Evolutionary conservation across 1,139 yeast genomes (phyloP).

Genomic region (Meyerozyma sp.): DNA sequence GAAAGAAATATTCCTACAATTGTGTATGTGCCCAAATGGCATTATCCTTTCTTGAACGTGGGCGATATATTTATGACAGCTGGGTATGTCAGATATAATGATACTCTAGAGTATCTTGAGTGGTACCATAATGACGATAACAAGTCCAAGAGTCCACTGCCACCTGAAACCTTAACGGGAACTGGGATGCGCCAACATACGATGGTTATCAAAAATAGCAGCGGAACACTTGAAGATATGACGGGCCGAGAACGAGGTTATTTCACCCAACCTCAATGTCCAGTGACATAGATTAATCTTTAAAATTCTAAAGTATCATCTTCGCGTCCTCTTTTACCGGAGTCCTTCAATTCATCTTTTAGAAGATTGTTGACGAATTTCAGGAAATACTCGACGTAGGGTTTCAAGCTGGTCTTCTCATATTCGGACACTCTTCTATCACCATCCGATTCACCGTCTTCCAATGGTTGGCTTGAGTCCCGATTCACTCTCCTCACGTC

Average conservation of each 20-base stretch:
- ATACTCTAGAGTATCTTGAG: constrained; percentile 49
- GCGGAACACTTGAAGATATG: constrained; percentile 29
- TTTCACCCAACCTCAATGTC: constrained; percentile 14
- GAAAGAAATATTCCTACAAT: constrained; percentile 38
- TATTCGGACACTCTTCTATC: constrained; percentile 33
- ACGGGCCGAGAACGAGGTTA: constrained; percentile 9
- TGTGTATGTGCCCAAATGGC: constrained; percentile 67
- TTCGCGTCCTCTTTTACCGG: constrained; percentile 41
- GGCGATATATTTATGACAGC: constrained; percentile 42
- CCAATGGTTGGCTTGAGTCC: constrained; percentile 22
- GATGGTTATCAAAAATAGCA: constrained; percentile 33
- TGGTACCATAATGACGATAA: constrained; percentile 55
- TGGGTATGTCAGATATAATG: constrained; percentile 53
- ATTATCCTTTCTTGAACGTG: constrained; percentile 47
- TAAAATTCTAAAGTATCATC: constrained; percentile 25
- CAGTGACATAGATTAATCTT: constrained; percentile 13
- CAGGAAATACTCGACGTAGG: constrained; percentile 68
- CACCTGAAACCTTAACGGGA: constrained; percentile 2
- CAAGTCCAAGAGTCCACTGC: constrained; percentile 6
- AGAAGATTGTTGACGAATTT: constrained; percentile 54
- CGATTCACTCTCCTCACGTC: constrained; percentile 27
- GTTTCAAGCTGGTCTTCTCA: constrained; percentile 67
- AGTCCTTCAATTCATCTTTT: constrained; percentile 47
- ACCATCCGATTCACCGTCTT: constrained; percentile 19
- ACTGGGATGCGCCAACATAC: constrained; percentile 18